Conservation (phyloP, 345 rosid genomes). For the Limnanthes douglasii region DNA sequence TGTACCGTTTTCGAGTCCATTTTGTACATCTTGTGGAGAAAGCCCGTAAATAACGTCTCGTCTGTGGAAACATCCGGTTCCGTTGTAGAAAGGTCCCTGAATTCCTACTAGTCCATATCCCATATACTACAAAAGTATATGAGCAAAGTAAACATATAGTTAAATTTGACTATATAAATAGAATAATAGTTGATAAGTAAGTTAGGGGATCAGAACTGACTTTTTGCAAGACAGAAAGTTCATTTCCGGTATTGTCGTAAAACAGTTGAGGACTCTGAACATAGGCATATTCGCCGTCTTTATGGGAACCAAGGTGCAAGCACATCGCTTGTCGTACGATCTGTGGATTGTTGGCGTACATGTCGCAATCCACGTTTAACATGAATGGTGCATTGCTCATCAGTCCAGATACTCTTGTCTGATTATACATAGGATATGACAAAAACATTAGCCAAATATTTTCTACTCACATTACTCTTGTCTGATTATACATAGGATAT, state of each 20-base stretch:
- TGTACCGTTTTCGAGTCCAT: constrained; percentile 8
- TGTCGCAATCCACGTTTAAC: constrained; percentile 73
- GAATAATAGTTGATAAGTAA: not conserved
- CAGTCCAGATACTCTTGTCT: constrained; percentile 61
- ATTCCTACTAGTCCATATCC: constrained; percentile 32
- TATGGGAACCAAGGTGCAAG: constrained; percentile 15
- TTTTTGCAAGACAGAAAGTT: no score
- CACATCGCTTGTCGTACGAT: constrained; percentile 39
- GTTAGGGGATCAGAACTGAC: constrained; percentile 5
- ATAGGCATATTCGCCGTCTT: constrained; percentile 26
- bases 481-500: no score
- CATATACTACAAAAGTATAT: no score
- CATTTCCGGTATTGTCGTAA: no score
- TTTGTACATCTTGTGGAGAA: constrained; percentile 14
- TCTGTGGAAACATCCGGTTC: constrained; percentile 50
- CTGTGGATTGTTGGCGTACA: constrained; percentile 40
- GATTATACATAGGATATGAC: no score
- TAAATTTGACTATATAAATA: no score
- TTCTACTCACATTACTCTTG: no score
- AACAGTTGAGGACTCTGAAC: constrained; percentile 39
- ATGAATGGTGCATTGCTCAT: constrained; percentile 64
- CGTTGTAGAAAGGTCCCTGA: constrained; percentile 35
- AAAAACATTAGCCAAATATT: no score
- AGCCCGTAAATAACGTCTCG: constrained; percentile 50
- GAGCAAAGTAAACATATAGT: no score